Base-by-base conservation (phyloP, 495 filamentous ascomycete species). In the Trichoderma reesei region DNA sequence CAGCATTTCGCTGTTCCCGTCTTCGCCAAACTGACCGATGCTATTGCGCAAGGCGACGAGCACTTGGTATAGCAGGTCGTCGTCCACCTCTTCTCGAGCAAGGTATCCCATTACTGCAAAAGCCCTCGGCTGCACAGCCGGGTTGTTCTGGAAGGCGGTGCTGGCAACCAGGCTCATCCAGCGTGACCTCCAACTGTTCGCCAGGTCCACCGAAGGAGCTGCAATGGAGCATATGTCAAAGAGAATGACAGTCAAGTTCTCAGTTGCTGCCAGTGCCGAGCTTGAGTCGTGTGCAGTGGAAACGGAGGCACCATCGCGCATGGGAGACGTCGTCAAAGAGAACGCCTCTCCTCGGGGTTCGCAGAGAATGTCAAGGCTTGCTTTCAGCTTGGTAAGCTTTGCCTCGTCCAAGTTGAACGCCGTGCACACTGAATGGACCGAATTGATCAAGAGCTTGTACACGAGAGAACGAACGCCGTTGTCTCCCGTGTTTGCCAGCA, bases 101-200 rank as follows among this genome's bases (percentile, higher is more conserved):
- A 88, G 74, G 64, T 85, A 87, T 11, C 85, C 85, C 85, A 88
- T 87, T 41, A 87, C 85, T 0, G 85, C 82, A 64, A 88, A 88
- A 34, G 85, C 85, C 26, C 83, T 75, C 18, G 85, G 83, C 68
- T 88, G 85, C 60, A 88, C 86, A 5, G 85, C 84, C 13, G 85
- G 85, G 67, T 88, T 88, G 67, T 83, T 87, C 71, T 88, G 85
- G 70, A 88, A 88, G 3, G 85, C 85, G 3, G 85, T 88, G 69
- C 84, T 87, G 20, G 85, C 85, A 42, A 88, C 85, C 18, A 88
- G 74, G 67, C 83, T 84, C 85, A 87, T 88, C 85, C 85, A 88
- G 46, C 85, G 77, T 33, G 85, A 84, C n/a, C 85, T 81, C 85
- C 85, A 88, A 39, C 82, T 79, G 67, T 88, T 88, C 33, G 85